Conservation (phyloP, 768 basidiomycete species). For the Tephrocybe sp. region DNA sequence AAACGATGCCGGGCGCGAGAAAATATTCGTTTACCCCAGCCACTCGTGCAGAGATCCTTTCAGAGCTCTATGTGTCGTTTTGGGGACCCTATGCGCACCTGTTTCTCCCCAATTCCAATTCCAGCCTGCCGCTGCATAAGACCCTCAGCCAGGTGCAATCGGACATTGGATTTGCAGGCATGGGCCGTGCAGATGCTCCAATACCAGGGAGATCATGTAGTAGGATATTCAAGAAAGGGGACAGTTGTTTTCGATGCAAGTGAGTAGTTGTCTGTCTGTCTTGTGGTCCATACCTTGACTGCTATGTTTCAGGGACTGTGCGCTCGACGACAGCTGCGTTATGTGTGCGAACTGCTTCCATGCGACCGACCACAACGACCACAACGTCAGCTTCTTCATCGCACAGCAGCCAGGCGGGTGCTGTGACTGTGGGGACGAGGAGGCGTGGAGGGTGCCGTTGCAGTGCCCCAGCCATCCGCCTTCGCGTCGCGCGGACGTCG, state of each 20-base stretch:
- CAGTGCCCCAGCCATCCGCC: constrained; percentile 78
- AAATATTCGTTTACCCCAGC: constrained; percentile 76
- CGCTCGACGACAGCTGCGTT: constrained; percentile 86
- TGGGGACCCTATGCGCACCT: constrained; percentile 75
- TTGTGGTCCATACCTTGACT: not conserved
- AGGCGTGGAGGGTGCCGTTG: constrained; percentile 77
- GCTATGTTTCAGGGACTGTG: constrained; percentile 70
- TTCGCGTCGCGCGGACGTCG: constrained; percentile 24
- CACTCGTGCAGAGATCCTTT: constrained; percentile 78
- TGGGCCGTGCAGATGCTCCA: constrained; percentile 57
- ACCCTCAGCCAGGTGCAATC: constrained; percentile 73
- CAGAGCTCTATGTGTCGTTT: constrained; percentile 79
- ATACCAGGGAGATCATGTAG: constrained; percentile 78
- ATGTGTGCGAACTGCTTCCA: constrained; percentile 90
- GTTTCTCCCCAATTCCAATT: constrained; percentile 68
- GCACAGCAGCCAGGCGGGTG: constrained; percentile 90
- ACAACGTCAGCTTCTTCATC: constrained; percentile 93
- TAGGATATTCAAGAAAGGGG: constrained; percentile 87
- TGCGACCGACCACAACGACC: constrained; percentile 79
- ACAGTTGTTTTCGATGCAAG: constrained; percentile 95
- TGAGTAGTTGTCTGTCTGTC: constrained; percentile 38
- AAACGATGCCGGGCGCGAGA: constrained; percentile 77
- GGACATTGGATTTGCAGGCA: constrained; percentile 53
- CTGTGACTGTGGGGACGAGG: constrained; percentile 92
- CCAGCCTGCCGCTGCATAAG: constrained; percentile 59